These are phyloP conservation scores for Celoporthe dispersa DNA, from an alignment of 2,329 filamentous ascomycete species.

Conservation along the genomic window DNA sequence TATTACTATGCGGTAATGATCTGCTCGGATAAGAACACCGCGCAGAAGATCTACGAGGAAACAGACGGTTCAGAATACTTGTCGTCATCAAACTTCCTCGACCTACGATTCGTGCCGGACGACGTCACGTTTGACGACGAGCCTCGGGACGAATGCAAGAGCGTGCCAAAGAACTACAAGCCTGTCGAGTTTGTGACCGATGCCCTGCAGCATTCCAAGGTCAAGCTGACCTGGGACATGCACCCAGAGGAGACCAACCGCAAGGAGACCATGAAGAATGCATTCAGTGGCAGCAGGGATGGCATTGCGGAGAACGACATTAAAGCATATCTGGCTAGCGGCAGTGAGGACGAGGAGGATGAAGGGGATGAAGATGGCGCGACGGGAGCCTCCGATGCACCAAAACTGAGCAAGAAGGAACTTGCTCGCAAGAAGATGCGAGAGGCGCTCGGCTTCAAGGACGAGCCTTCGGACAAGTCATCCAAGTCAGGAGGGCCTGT, in stretches of 20 bases:
- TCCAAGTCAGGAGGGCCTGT: conserved; percentile 69
- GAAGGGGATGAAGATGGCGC: conserved; percentile 48
- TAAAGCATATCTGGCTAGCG: conserved; percentile 87
- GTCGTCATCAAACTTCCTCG: conserved; percentile 95
- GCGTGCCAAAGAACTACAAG: conserved; percentile 78
- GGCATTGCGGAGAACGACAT: conserved; percentile 94
- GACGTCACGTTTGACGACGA: conserved; percentile 85
- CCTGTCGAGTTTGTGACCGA: conserved; percentile 95
- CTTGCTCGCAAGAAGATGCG: conserved; percentile 77
- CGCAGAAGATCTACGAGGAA: conserved; percentile 85
- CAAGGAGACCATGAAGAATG: conserved; percentile 86
- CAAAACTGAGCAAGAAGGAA: conserved; percentile 73
- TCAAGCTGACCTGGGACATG: conserved; percentile 93
- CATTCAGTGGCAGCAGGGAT: conserved; percentile 77
- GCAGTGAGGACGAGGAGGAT: conserved; percentile 69
- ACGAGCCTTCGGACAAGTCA: conserved; percentile 57
- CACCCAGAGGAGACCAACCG: conserved; percentile 80
- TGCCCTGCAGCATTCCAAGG: conserved; percentile 93
- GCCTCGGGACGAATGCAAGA: conserved; percentile 79
- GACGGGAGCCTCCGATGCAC: conserved; percentile 43
- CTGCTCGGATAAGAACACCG: conserved; percentile 76
- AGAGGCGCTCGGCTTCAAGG: conserved; percentile 74
- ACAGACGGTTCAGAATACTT: conserved; percentile 96
- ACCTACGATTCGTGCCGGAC: conserved; percentile 91
- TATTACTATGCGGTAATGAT: conserved; percentile 95